These are phyloP conservation scores for Dictyostelium discoideum DNA, from an alignment of 78 protist genomes.

Conservation along the genomic window DNA sequence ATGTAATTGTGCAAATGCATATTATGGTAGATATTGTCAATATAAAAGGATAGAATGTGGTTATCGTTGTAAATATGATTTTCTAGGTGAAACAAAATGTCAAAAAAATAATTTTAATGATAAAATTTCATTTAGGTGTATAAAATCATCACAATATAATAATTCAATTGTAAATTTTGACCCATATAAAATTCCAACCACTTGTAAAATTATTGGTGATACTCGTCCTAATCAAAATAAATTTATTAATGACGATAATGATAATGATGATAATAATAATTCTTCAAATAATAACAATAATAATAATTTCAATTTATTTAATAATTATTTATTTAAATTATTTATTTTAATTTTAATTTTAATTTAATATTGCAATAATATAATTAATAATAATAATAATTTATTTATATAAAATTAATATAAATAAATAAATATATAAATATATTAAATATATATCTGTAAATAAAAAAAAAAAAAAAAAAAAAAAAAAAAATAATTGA, in stretches of 20 bases:
- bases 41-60: constrained; percentile 24
- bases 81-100: background rate
- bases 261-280: background rate
- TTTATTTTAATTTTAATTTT: too few species aligned
- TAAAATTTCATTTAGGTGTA: background rate
- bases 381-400: too few species aligned
- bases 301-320: background rate
- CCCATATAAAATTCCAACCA: background rate
- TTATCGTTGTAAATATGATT: constrained; percentile 4
- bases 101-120: background rate
- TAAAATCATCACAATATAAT: background rate
- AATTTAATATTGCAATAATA: too few species aligned
- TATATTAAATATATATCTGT: too few species aligned
- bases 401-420: too few species aligned
- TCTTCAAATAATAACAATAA: background rate
- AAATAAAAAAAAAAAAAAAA: too few species aligned
- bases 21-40: constrained; percentile 46
- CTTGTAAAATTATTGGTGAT: background rate
- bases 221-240: background rate
- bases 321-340: background rate
- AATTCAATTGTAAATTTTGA: background rate
- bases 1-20: constrained; percentile 33
- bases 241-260: background rate
- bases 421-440: too few species aligned
- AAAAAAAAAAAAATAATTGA: too few species aligned